Evolutionary conservation across 257 asterid species (phyloP).

Genomic region (Verbascum thapsus): DNA sequence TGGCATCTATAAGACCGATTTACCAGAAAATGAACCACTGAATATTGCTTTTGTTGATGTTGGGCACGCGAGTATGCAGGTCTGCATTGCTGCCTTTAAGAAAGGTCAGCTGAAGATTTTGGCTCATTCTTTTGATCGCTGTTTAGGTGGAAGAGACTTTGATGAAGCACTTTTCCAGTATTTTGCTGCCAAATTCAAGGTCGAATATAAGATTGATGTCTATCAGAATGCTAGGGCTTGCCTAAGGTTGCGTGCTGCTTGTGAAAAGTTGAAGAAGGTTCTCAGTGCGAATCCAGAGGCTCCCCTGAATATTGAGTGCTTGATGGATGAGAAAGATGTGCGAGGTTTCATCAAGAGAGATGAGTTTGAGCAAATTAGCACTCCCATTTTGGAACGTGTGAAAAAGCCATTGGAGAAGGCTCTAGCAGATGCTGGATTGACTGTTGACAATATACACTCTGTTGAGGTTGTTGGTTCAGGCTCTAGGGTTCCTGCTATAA

Average conservation of each 20-base stretch:
- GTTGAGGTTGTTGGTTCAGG: conserved; percentile 97
- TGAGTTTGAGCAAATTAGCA: conserved; percentile 80
- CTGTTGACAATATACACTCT: conserved; percentile 60
- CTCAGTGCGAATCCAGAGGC: conserved; percentile 94
- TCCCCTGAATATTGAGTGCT: conserved; percentile 89
- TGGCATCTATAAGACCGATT: conserved; percentile 92
- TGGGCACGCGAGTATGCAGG: conserved; percentile 93
- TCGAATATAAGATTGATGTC: conserved; percentile 88
- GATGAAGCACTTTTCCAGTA: conserved; percentile 88
- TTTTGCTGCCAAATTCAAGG: conserved; percentile 92
- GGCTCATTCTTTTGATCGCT: conserved; percentile 87
- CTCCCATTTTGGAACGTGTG: conserved; percentile 87
- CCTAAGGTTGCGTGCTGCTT: conserved; percentile 87
- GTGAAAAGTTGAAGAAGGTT: conserved; percentile 89
- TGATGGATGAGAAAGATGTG: conserved; percentile 97
- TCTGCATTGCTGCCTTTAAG: conserved; percentile 89
- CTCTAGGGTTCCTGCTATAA: conserved; percentile 87
- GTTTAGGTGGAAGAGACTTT: conserved; percentile 93
- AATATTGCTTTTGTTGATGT: conserved; percentile 85
- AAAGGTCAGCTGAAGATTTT: conserved; percentile 91
- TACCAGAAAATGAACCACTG: conserved; percentile 81
- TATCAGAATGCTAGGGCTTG: conserved; percentile 89
- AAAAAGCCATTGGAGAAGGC: conserved; percentile 91
- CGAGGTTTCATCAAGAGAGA: conserved; percentile 90
- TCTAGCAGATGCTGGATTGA: conserved; percentile 77